Conservation (phyloP, 192 early-diverging fungal genomes). For the Hyaloraphidium curvatum region DNA sequence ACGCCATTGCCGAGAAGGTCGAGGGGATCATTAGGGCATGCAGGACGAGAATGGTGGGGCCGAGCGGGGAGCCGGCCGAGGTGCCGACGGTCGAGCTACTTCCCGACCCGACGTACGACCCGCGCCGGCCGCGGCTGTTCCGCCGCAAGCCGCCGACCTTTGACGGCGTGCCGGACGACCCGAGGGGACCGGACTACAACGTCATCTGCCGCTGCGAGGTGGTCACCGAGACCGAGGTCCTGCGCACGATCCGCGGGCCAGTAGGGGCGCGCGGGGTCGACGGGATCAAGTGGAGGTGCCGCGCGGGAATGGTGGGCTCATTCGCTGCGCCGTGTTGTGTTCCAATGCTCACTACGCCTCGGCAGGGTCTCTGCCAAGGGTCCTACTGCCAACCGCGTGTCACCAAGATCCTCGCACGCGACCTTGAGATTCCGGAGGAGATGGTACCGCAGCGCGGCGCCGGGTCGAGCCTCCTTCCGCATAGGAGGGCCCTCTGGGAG, state of each 20-base stretch:
- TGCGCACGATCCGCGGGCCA: conserved; percentile 18
- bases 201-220: conserved; percentile 28
- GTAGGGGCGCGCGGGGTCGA: conserved; percentile 9
- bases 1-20: conserved; percentile 19
- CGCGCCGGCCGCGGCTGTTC: conserved; percentile 16
- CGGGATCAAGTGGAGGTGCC: neutral
- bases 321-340: neutral
- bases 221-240: conserved; percentile 24
- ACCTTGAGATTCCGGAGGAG: conserved; percentile 13
- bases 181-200: conserved; percentile 14
- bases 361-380: conserved; percentile 19
- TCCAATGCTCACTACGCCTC: neutral
- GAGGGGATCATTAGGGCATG: conserved; percentile 10
- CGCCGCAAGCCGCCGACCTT: conserved; percentile 11
- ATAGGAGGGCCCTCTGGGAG: no score
- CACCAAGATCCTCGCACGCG: conserved; percentile 16
- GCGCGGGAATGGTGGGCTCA: neutral
- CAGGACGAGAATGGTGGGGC: neutral
- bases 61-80: no score
- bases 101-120: conserved; percentile 12
- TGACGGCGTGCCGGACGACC: conserved; percentile 18
- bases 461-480: conserved; percentile 20
- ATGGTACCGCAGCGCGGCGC: conserved; percentile 13
- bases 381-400: conserved; percentile 23
- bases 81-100: neutral